A percentile compares a stretch with the other conserved stretches of the same genome.
Conservation (phyloP, 257 asterid genomes). For the Knoxia roxburghii region DNA sequence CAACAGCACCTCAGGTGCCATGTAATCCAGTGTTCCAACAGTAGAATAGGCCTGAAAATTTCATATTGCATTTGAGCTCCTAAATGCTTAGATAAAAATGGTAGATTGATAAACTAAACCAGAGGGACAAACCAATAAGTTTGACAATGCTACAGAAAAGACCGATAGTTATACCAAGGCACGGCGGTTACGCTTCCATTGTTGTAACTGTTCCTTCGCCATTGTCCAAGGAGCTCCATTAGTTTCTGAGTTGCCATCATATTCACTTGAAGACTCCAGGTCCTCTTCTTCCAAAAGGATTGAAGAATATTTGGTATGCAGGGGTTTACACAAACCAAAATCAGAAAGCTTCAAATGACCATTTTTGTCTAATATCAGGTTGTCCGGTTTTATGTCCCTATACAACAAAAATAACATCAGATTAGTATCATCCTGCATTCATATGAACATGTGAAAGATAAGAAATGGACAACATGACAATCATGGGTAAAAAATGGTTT, state of each 20-base stretch:
- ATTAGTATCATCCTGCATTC: conserved; percentile 27
- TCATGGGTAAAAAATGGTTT: background rate
- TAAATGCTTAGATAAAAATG: background rate
- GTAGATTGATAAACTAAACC: background rate
- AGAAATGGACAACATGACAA: background rate
- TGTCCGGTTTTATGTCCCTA: conserved; percentile 98
- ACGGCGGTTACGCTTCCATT: conserved; percentile 92
- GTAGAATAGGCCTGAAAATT: conserved; percentile 84
- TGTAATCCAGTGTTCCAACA: conserved; percentile 94
- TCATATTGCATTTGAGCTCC: background rate
- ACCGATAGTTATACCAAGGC: conserved; percentile 53
- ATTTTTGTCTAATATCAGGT: conserved; percentile 81
- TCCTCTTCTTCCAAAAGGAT: conserved; percentile 74
- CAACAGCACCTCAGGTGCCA: conserved; percentile 95
- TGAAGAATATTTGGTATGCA: conserved; percentile 73
- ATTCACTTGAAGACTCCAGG: conserved; percentile 46
- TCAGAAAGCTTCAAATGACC: conserved; percentile 97
- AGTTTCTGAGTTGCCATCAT: conserved; percentile 38
- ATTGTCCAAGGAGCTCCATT: conserved; percentile 72
- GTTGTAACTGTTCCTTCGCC: conserved; percentile 95
- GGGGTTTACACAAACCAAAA: conserved; percentile 63
- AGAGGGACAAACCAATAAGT: background rate
- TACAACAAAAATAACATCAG: conserved; percentile 17
- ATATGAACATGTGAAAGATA: conserved; percentile 14
- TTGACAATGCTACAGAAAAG: background rate